Evolutionary conservation across 805 yeast genomes (phyloP), one percentile per base, ranked within the genome.

Genomic region (Saccharomycopsis javanensis): DNA sequence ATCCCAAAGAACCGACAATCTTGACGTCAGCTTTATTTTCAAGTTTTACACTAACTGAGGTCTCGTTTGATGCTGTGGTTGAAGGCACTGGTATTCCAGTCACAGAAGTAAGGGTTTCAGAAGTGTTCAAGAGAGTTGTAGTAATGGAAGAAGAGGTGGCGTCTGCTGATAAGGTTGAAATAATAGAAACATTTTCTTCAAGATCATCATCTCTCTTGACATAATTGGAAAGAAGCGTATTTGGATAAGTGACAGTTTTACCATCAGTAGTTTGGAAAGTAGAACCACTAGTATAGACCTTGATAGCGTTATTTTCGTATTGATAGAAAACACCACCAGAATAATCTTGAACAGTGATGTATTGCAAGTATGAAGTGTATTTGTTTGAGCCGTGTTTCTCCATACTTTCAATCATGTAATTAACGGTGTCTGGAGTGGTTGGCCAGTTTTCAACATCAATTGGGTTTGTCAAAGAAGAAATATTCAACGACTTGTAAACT

Each of bases 391-490:
- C 50, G 7, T 20, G 30, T n/a, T 51, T 55, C n/a, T n/a, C 34
- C 25, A 28, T 48, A 20, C 31, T 55, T 48, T 58, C 61, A 27
- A 58, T 46, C 61, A 58, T 58, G 46, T 48, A 33, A 25, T 58
- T 58, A 8, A 56, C 56, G 13, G 61, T 55, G 50, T 55, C 57
- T 38, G 61, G 60, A 16, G 58, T 53, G 18, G 61, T 58, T 37
- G 61, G 61, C 61, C 61, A 58, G 55, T 58, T 58, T n/a, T 28
- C 51, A 28, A 52, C 51, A 28, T 58, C 61, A n/a, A 55, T 48
- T n/a, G 55, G 59, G 50, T 55, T 58, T 38, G 61, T 55, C 34
- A 55, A 53, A 13, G 35, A 16, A 16, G 28, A 15, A 28, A 45
- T 50, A 38, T 42, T 28, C 45, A 35, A 51, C 23, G 28, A 48